Base-by-base conservation (phyloP, 208 protist species). In the Leishmania braziliensis region DNA sequence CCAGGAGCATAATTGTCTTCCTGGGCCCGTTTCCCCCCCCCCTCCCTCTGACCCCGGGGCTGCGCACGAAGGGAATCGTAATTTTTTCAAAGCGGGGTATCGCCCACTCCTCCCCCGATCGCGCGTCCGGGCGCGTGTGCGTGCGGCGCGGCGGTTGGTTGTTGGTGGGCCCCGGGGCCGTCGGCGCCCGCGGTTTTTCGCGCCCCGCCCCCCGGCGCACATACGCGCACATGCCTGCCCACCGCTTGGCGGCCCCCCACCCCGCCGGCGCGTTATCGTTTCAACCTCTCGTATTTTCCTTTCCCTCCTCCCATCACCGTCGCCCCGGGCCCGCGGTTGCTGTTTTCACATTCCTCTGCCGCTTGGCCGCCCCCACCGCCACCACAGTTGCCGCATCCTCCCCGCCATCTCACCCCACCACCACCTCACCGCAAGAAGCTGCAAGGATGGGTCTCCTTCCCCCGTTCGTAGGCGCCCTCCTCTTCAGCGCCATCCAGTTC, bases 401-500 rank as follows among this genome's bases (percentile, higher is more conserved):
- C 36, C 46, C 5, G 1, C 12, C 14, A 14, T 18, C 63, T 1
- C 5, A 6, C 33, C 5, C 33, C 33, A 39, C 36, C 36, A 0
- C 4, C 46, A 10, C 33, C 46, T 9, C 12, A 46, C 8, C 16
- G 12, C n/a, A 26, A 14, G 10, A 69, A 39, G 63, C 10, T 26
- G 36, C 16, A 69, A 86, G 68, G 72, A 90, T 90, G 87, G 83
- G 78, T 54, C 54, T 83, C 23, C 50, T 86, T 63, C 66, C 75
- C 14, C 51, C 63, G 1, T 78, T 83, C 51, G 43, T 82, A 58
- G 87, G 83, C 48, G 77, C 72, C 46, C 20, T 87, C 26, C 29
- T 90, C 70, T 87, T 85, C 77, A 86, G 78, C 68, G 60, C 71
- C 73, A 48, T 91, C 12, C 78, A 91, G 77, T 73, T 80, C 14